Base-by-base conservation (phyloP, 1,139 yeast species). In the Nakaseomyces glabratus region DNA sequence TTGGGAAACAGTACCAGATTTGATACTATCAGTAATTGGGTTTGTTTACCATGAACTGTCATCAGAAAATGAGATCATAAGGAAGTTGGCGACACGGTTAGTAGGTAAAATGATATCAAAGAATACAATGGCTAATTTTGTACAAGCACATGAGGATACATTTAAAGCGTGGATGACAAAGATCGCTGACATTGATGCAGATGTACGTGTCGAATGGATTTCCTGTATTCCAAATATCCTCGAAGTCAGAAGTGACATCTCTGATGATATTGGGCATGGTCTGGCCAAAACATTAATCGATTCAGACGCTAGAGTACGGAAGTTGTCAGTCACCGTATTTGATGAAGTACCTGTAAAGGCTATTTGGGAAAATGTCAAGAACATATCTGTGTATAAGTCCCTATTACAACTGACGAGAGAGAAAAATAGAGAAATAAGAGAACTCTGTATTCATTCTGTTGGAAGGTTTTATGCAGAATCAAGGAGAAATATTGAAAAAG, bases 1-100 rank as follows among this genome's bases (percentile, higher is more conserved):
- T 4, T 88, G 95, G 95, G 71, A 66, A 43, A 68, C 72, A 37
- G 77, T 77, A 1, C 96, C 96, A 0, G 90, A 81, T 26, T 61
- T 84, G 20, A 61, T 85, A 17, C 68, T 72, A 3, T 75, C 93
- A 1, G 81, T 82, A 1, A 71, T 84, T 66, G 93, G 94, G 0
- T 71, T 84, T 39, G 63, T 86, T 5, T 86, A 82, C 45, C 90
- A 82, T 49, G 94, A 85, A 44, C 61, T 88, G 35, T 76, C 72
- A 43, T 80, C 90, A 0, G 90, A 81, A 32, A 75, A 79, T 44
- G 73, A 71, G 17, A 58, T 65, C 13, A 65, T 82, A 18, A 68
- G 96, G 42, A 56, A 66, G 1, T 57, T 81, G 38, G 88, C 95
- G 0, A 82, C 94, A 0, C 71, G 71, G 33, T 73, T 93, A 0